These are phyloP conservation scores for Penicillium griseofulvum DNA, from an alignment of 2,329 filamentous ascomycete species.

Conservation along the genomic window DNA sequence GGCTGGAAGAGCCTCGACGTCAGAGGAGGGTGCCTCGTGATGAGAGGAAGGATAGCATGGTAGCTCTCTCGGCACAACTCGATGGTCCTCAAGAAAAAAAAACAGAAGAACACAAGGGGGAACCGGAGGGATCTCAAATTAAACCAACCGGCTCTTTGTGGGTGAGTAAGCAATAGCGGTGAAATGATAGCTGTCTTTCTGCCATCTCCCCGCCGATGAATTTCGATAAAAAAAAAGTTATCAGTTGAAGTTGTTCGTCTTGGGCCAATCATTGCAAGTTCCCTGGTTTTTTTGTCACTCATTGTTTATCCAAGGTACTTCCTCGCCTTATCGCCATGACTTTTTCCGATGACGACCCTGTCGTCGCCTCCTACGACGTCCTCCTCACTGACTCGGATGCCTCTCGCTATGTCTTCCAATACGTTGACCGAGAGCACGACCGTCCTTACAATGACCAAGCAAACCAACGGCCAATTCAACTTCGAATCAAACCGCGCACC, in stretches of 20 bases:
- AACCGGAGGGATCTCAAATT: neutral
- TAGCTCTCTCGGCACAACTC: slow-evolving; percentile 8
- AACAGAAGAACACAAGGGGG: neutral
- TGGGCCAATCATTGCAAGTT: neutral
- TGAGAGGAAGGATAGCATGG: slow-evolving; percentile 6
- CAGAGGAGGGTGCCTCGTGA: neutral
- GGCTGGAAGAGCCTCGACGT: neutral
- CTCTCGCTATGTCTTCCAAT: slow-evolving; percentile 80
- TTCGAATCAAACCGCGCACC: slow-evolving; percentile 77
- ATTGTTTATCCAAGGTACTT: neutral
- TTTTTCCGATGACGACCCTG: slow-evolving; percentile 56
- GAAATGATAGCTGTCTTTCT: slow-evolving; percentile 12
- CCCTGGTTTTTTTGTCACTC: neutral
- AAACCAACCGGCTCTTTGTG: neutral
- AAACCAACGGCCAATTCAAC: slow-evolving; percentile 61
- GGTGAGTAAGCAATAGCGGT: slow-evolving; percentile 6
- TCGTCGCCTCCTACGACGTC: slow-evolving; percentile 75
- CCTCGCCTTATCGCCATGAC: slow-evolving; percentile 9
- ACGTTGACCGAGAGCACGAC: slow-evolving; percentile 65
- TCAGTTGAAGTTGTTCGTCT: neutral
- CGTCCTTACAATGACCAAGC: slow-evolving; percentile 60
- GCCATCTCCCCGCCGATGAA: slow-evolving; percentile 19
- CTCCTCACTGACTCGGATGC: slow-evolving; percentile 75
- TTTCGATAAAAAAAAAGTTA: slow-evolving; percentile 15
- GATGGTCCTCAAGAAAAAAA: neutral